phyloP scores from a whole-genome alignment of 768 basidiomycete genomes.

The Neoboletus magnificus region DNA sequence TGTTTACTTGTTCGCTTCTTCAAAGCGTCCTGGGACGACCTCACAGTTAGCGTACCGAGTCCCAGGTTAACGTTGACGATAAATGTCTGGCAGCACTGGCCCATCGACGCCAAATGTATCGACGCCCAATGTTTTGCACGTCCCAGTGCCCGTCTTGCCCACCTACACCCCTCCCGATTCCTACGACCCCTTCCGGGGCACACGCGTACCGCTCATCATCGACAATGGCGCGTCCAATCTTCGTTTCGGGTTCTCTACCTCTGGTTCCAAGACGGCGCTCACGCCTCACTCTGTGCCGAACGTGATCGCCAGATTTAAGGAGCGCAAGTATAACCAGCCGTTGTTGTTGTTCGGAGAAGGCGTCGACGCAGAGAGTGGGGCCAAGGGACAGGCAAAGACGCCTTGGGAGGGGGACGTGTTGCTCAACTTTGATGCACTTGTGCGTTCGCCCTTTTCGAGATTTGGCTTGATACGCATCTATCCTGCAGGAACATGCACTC shows the following conservation, averaged over 20 bases:
- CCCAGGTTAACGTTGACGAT: not conserved
- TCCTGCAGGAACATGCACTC: slow-evolving; percentile 84
- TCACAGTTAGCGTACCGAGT: not conserved
- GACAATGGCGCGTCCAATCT: slow-evolving; percentile 86
- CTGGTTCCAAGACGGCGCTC: slow-evolving; percentile 16
- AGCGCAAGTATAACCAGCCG: slow-evolving; percentile 77
- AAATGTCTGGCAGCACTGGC: slow-evolving; percentile 12
- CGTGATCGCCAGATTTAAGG: slow-evolving; percentile 83
- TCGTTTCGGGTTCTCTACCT: slow-evolving; percentile 79
- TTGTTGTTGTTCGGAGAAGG: slow-evolving; percentile 87
- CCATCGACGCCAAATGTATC: slow-evolving; percentile 14
- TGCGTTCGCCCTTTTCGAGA: slow-evolving; percentile 40
- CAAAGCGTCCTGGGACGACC: not conserved
- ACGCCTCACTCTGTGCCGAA: slow-evolving; percentile 64
- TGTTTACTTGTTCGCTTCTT: not conserved
- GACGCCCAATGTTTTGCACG: slow-evolving; percentile 13
- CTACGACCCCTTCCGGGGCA: slow-evolving; percentile 50
- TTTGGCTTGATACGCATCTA: slow-evolving; percentile 7
- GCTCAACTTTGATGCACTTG: slow-evolving; percentile 89
- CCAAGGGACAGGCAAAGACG: slow-evolving; percentile 70
- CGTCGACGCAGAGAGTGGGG: slow-evolving; percentile 82
- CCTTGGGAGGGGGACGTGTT: slow-evolving; percentile 96
- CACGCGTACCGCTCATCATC: slow-evolving; percentile 68
- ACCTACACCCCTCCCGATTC: slow-evolving; percentile 38
- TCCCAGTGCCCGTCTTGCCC: slow-evolving; percentile 30